Conservation (phyloP, 1,139 yeast species). For the Debaryomyces nepalensis region DNA sequence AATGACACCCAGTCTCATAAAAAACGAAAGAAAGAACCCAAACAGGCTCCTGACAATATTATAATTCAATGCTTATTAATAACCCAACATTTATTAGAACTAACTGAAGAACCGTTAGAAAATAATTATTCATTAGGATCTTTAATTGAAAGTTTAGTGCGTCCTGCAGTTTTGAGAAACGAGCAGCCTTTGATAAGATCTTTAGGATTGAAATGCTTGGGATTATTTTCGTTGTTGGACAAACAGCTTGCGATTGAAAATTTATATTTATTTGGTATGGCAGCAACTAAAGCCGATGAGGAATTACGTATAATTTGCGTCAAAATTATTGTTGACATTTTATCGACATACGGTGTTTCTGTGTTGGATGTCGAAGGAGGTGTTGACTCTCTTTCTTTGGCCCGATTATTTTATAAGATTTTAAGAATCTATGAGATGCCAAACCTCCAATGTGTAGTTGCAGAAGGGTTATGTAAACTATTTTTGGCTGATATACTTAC, state of each 20-base stretch:
- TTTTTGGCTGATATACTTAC: conserved; percentile 76
- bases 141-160: conserved; percentile 73
- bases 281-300: conserved; percentile 61
- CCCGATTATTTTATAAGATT: conserved; percentile 70
- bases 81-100: conserved; percentile 71
- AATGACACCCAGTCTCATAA: conserved; percentile 20
- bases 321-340: conserved; percentile 74
- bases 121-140: conserved; percentile 74
- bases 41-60: conserved; percentile 51
- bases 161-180: conserved; percentile 74
- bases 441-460: conserved; percentile 76
- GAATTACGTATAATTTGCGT: conserved; percentile 64
- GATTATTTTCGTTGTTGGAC: conserved; percentile 78
- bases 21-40: conserved; percentile 41
- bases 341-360: conserved; percentile 74
- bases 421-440: conserved; percentile 62
- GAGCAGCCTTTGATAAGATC: conserved; percentile 62
- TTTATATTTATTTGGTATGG: conserved; percentile 64
- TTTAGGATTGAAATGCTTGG: conserved; percentile 76
- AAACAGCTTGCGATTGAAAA: conserved; percentile 64
- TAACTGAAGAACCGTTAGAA: conserved; percentile 66
- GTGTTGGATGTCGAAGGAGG: conserved; percentile 65
- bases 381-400: conserved; percentile 62
- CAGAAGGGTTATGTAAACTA: conserved; percentile 85
- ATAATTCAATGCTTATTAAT: conserved; percentile 70